phyloP scores from a whole-genome alignment of 2,329 filamentous ascomycete genomes.

The Harringtonia lauricola region DNA sequence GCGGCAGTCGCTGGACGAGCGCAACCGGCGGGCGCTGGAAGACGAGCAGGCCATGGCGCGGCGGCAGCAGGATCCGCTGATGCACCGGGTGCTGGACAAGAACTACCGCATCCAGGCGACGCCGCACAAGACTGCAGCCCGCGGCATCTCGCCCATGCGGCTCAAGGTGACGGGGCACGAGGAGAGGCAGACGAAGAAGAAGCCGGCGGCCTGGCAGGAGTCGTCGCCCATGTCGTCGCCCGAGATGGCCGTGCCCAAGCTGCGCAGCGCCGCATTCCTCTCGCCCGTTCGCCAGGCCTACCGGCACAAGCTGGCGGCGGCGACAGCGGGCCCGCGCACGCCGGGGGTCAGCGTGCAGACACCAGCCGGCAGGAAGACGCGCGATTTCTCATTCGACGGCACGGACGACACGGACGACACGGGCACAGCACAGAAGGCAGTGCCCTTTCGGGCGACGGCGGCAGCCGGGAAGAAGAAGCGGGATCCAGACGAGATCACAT shows the following conservation, averaged over 20 bases:
- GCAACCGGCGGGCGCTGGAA: slow-evolving; percentile 29
- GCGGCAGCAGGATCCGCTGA: slow-evolving; percentile 57
- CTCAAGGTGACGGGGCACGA: slow-evolving; percentile 21
- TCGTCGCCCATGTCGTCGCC: slow-evolving; percentile 59
- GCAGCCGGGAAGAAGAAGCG: slow-evolving; percentile 9
- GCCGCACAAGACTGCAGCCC: slow-evolving; percentile 49
- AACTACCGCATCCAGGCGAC: slow-evolving; percentile 92
- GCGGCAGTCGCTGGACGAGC: slow-evolving; percentile 39
- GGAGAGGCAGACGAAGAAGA: slow-evolving; percentile 13
- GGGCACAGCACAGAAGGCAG: not conserved
- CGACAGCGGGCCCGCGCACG: slow-evolving; percentile 46
- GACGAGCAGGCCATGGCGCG: slow-evolving; percentile 15
- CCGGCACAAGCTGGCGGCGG: slow-evolving; percentile 29
- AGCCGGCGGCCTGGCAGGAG: slow-evolving; percentile 33
- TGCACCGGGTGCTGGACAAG: slow-evolving; percentile 90
- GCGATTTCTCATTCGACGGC: slow-evolving; percentile 25
- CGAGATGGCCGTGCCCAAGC: slow-evolving; percentile 67
- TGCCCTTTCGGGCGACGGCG: not conserved
- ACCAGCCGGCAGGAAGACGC: slow-evolving; percentile 43
- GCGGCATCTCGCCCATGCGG: slow-evolving; percentile 35
- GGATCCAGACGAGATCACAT: slow-evolving; percentile 47
- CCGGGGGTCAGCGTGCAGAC: slow-evolving; percentile 83
- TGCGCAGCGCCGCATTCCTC: slow-evolving; percentile 78
- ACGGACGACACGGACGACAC: slow-evolving; percentile 4
- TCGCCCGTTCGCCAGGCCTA: slow-evolving; percentile 47